Percentiles rank a stretch among this genome's conserved stretches.
These are phyloP conservation scores for Leucocoprinus sp. DNA, from an alignment of 768 basidiomycete genomes.

Conservation along the genomic window DNA sequence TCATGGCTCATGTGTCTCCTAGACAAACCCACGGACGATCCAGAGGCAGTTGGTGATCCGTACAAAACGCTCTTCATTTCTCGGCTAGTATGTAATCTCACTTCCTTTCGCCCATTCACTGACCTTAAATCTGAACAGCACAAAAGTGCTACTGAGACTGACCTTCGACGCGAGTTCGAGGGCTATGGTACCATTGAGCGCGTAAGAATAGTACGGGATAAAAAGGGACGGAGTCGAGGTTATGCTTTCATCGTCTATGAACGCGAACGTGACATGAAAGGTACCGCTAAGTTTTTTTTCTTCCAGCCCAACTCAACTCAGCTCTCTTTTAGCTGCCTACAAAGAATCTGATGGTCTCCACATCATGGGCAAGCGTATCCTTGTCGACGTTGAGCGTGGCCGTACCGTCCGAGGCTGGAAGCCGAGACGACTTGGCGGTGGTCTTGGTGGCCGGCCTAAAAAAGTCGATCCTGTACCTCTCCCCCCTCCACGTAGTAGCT, in stretches of 20 bases:
- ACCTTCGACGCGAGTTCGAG: conserved; percentile 93
- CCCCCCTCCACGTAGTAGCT: conserved; percentile 24
- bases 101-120: conserved; percentile 2
- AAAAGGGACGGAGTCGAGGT: conserved; percentile 78
- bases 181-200: conserved; percentile 92
- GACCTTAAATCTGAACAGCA: conserved; percentile 43
- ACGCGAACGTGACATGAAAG: conserved; percentile 99
- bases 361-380: conserved; percentile 91
- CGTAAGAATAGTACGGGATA: conserved; percentile 87
- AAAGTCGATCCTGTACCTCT: conserved; percentile 43
- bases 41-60: conserved; percentile 89
- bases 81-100: conserved; percentile 53
- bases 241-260: conserved; percentile 99
- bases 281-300: conserved; percentile 31
- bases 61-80: conserved; percentile 98
- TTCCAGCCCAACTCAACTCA: conserved; percentile 14
- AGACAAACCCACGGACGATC: conserved; percentile 93
- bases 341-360: conserved; percentile 97
- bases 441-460: conserved; percentile 97
- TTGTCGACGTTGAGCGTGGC: conserved; percentile 97
- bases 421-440: conserved; percentile 92
- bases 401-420: conserved; percentile 99
- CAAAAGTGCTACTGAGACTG: conserved; percentile 84
- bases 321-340: conserved; percentile 64
- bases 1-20: conserved; percentile 12